Conservation (phyloP, 1,139 yeast species). For the Sporopachydermia cereana region DNA sequence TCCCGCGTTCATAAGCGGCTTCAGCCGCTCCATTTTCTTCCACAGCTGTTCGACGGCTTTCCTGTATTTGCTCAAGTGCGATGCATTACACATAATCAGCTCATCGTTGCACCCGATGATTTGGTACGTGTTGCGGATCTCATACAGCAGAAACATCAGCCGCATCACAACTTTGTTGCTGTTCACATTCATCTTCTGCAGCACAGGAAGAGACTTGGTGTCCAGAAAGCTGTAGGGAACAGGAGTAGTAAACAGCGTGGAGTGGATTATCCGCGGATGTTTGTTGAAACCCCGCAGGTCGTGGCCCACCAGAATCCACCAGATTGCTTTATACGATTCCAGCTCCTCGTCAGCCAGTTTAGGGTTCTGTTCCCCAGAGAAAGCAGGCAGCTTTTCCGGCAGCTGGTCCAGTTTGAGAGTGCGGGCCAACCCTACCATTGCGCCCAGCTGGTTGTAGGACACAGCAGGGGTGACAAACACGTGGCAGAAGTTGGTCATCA, state of each 20-base stretch:
- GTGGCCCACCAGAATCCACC: constrained; percentile 5
- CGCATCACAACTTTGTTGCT: neutral
- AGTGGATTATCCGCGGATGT: constrained; percentile 1
- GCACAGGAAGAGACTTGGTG: neutral
- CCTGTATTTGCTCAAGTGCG: neutral
- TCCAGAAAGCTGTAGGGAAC: neutral
- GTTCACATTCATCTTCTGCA: neutral
- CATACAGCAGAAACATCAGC: constrained; percentile 2
- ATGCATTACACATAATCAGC: neutral
- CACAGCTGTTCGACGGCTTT: neutral
- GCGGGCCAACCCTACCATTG: neutral
- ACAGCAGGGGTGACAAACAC: neutral
- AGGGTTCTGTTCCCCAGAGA: neutral
- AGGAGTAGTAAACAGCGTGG: constrained; percentile 1
- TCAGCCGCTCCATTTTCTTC: constrained; percentile 1
- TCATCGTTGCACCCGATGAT: neutral
- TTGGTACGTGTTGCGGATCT: neutral
- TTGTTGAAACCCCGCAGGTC: neutral
- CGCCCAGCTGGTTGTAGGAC: constrained; percentile 1
- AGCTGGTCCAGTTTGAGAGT: constrained; percentile 5
- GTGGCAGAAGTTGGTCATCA: constrained; percentile 3
- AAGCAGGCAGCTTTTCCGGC: neutral
- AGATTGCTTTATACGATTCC: neutral
- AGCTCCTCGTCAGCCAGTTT: neutral
- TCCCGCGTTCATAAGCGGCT: neutral